Percentiles rank a stretch among this genome's conserved stretches.
phyloP scores from a whole-genome alignment of 2,329 filamentous ascomycete genomes.

The Tolypocladium ovalisporum region DNA sequence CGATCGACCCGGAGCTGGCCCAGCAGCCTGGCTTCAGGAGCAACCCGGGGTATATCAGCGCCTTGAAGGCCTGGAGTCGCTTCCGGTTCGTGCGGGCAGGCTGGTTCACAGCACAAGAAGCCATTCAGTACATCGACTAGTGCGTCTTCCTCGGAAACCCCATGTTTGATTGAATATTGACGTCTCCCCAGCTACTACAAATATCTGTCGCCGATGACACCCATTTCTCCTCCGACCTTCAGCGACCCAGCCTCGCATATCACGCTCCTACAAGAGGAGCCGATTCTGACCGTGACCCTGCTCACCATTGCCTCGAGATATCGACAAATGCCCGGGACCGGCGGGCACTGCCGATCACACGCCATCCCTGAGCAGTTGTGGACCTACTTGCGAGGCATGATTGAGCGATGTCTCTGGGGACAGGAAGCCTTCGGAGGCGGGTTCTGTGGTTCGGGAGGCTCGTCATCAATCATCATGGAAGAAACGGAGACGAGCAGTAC shows the following conservation, averaged over 20 bases:
- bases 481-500: slow-evolving; percentile 55
- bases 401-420: slow-evolving; percentile 88
- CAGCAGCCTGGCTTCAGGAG: slow-evolving; percentile 31
- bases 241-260: slow-evolving; percentile 69
- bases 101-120: slow-evolving; percentile 91
- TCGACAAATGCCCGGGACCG: slow-evolving; percentile 66
- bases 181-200: slow-evolving; percentile 63
- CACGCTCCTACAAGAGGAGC: slow-evolving; percentile 77
- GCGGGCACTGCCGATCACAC: slow-evolving; percentile 72
- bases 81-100: slow-evolving; percentile 93
- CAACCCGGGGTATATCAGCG: slow-evolving; percentile 52
- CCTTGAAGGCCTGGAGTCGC: slow-evolving; percentile 77
- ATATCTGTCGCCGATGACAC: slow-evolving; percentile 82
- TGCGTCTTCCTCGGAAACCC: slow-evolving; percentile 27
- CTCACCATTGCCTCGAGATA: slow-evolving; percentile 87
- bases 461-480: slow-evolving; percentile 26
- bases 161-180: neutral
- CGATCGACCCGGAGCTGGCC: slow-evolving; percentile 35
- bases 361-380: slow-evolving; percentile 93
- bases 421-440: slow-evolving; percentile 91
- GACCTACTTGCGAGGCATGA: slow-evolving; percentile 90
- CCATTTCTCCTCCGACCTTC: slow-evolving; percentile 87
- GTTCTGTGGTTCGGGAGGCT: slow-evolving; percentile 62
- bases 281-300: slow-evolving; percentile 83
- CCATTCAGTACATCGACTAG: slow-evolving; percentile 90